Evolutionary conservation across 176 grass and related monocot species (phyloP).

Genomic region (Paspalum notatum): DNA sequence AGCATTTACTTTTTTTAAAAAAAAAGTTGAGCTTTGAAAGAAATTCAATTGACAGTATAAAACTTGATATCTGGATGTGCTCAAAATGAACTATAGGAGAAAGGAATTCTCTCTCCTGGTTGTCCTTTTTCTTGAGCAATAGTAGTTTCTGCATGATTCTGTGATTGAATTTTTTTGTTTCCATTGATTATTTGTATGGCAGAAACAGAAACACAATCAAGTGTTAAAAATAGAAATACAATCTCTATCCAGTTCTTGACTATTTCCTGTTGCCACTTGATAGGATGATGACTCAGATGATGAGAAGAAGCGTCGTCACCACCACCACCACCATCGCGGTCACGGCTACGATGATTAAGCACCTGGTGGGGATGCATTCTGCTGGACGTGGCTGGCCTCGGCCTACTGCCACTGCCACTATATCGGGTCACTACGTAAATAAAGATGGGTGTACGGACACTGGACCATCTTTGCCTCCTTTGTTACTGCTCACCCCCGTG

Average conservation of each 20-base stretch:
- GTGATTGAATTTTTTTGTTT: not conserved
- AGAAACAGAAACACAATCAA: too few relatives aligned
- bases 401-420: not conserved
- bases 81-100: not conserved
- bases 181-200: not conserved
- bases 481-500: not conserved
- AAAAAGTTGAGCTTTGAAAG: not conserved
- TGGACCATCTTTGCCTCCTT: not conserved
- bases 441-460: conserved; percentile 45
- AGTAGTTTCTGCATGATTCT: not conserved
- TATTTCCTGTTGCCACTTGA: not conserved
- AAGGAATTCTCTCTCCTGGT: not conserved
- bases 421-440: conserved; percentile 49
- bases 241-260: not conserved
- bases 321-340: conserved; percentile 59
- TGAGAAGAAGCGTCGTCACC: conserved; percentile 56
- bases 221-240: not conserved
- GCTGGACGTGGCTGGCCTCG: not conserved
- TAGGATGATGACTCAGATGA: conserved; percentile 67
- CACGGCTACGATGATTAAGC: conserved; percentile 54
- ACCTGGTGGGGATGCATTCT: not conserved
- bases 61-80: not conserved
- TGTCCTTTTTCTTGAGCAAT: not conserved
- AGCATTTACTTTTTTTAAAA: too few relatives aligned
- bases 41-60: not conserved